phyloP scores from a whole-genome alignment of 1,139 yeast species.

The Geotrichum candidum region DNA sequence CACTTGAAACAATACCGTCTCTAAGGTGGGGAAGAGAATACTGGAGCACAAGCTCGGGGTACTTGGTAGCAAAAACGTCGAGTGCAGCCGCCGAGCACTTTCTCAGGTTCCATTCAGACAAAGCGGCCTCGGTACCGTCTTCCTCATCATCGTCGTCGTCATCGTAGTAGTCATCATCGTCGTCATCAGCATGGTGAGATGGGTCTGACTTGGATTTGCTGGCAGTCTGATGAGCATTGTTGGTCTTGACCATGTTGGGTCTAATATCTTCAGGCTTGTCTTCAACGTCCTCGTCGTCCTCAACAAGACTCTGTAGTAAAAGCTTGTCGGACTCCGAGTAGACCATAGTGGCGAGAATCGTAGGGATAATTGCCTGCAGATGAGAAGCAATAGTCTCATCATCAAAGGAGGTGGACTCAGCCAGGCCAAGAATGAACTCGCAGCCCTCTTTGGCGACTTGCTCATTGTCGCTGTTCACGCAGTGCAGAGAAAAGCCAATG shows the following conservation, averaged over 20 bases:
- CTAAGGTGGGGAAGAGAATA: conserved; percentile 74
- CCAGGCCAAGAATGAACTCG: conserved; percentile 76
- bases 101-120: conserved; percentile 82
- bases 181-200: neutral
- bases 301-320: conserved; percentile 50
- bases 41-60: conserved; percentile 62
- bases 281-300: conserved; percentile 70
- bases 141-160: conserved; percentile 57
- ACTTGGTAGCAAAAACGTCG: conserved; percentile 66
- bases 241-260: conserved; percentile 67
- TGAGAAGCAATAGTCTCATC: conserved; percentile 38
- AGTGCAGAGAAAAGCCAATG: conserved; percentile 73
- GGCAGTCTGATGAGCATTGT: conserved; percentile 45
- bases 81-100: conserved; percentile 93
- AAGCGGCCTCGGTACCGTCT: conserved; percentile 54
- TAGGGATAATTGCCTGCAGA: conserved; percentile 62
- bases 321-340: conserved; percentile 78
- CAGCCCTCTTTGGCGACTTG: conserved; percentile 87
- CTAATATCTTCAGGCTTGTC: conserved; percentile 84
- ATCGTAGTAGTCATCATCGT: too few relatives aligned
- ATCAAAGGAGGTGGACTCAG: conserved; percentile 44
- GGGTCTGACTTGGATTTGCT: conserved; percentile 31
- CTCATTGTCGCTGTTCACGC: conserved; percentile 57
- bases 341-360: conserved; percentile 75
- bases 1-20: conserved; percentile 56